Evolutionary conservation across 306 rosid species (phyloP).

Genomic region (Alnus rubra): DNA sequence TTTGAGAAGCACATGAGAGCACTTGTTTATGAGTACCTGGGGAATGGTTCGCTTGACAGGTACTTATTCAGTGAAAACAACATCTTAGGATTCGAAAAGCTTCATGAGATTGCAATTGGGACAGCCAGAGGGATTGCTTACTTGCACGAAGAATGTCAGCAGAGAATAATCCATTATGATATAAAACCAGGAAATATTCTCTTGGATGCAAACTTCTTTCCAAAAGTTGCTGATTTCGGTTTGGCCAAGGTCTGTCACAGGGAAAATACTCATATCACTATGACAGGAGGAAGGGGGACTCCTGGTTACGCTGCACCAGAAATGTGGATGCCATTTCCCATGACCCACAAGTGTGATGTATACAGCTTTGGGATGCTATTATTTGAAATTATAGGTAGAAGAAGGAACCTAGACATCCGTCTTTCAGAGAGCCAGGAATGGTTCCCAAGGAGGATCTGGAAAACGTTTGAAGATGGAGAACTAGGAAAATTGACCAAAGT

Average conservation of each 20-base stretch:
- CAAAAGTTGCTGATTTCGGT: not conserved
- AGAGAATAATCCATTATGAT: not conserved
- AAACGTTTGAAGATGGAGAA: not conserved
- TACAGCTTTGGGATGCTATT: not conserved
- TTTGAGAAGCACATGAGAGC: not conserved
- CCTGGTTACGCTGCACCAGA: not conserved
- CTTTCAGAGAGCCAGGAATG: not conserved
- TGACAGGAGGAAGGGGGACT: not conserved
- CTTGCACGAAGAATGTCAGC: not conserved
- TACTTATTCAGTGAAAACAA: not conserved
- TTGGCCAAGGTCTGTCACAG: not conserved
- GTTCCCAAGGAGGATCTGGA: not conserved
- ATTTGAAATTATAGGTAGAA: not conserved
- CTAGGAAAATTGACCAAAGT: not conserved
- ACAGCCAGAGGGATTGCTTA: not conserved
- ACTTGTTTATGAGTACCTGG: not conserved
- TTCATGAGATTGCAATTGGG: not conserved
- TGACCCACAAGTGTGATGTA: not conserved
- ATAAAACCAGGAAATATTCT: conserved; percentile 1
- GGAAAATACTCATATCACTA: not conserved
- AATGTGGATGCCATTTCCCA: not conserved
- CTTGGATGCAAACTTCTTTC: not conserved
- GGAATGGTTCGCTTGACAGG: not conserved
- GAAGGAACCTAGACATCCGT: not conserved
- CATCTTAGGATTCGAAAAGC: not conserved